phyloP scores from a whole-genome alignment of 257 asterid species.

The Penstemon barbatus region DNA sequence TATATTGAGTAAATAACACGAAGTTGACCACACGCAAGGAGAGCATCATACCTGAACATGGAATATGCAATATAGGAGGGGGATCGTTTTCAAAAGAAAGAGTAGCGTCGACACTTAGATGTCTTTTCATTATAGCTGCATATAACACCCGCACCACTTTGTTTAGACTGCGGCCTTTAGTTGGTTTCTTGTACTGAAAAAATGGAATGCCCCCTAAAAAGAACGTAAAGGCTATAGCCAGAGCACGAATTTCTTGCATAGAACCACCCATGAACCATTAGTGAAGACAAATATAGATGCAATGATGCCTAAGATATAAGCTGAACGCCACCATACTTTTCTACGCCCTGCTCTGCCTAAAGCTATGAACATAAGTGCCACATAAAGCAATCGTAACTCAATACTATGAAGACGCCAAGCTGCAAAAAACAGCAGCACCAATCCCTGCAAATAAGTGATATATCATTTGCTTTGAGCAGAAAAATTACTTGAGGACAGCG shows the following conservation, averaged over 20 bases:
- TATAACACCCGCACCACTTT: not conserved
- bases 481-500: too few relatives aligned
- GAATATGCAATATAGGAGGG: not conserved
- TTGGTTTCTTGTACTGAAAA: constrained; percentile 3
- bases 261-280: constrained; percentile 1
- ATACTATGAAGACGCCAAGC: not conserved
- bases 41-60: not conserved
- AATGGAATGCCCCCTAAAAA: constrained; percentile 3
- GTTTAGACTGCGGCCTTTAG: not conserved
- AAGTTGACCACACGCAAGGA: not conserved
- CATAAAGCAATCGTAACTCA: not conserved
- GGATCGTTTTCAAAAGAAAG: not conserved
- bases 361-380: not conserved
- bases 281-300: not conserved
- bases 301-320: not conserved
- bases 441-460: not conserved
- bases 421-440: not conserved
- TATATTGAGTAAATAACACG: not conserved
- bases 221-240: not conserved
- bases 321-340: constrained; percentile 21
- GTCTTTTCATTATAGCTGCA: constrained; percentile 15
- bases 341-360: constrained; percentile 13
- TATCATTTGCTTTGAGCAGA: not conserved
- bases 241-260: not conserved
- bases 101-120: not conserved